Conservation (phyloP, 73 alveolate genomes). For the Paramecium primaurelia region DNA sequence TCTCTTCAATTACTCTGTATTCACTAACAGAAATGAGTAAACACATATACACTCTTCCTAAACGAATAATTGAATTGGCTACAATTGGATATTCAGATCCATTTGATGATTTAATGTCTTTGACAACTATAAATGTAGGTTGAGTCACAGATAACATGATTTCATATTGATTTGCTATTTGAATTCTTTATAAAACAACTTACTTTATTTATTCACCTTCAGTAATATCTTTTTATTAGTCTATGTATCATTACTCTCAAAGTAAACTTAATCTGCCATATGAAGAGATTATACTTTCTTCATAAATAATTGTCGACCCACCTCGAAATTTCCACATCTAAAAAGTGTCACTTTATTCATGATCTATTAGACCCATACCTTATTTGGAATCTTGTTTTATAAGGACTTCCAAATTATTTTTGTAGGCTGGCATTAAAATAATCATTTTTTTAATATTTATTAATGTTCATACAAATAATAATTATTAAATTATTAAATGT, state of each 20-base stretch:
- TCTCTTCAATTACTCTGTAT: not conserved
- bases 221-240: not conserved
- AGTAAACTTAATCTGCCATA: not conserved
- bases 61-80: not conserved
- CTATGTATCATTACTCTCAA: not conserved
- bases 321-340: not conserved
- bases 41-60: slow-evolving; percentile 16
- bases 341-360: not conserved
- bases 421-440: slow-evolving; percentile 1
- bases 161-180: not conserved
- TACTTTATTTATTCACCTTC: not conserved
- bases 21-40: not conserved
- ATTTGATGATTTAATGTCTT: not conserved
- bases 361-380: slow-evolving; percentile 23
- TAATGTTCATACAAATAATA: not conserved
- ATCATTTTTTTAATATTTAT: not conserved
- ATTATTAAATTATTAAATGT: not conserved
- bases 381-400: not conserved
- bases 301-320: not conserved
- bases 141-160: not conserved
- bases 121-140: not conserved
- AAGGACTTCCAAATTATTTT: not conserved
- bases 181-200: not conserved
- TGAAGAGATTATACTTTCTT: slow-evolving; percentile 13
- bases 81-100: not conserved